phyloP scores from a whole-genome alignment of 768 basidiomycete genomes.

The Termitomyces sp. region DNA sequence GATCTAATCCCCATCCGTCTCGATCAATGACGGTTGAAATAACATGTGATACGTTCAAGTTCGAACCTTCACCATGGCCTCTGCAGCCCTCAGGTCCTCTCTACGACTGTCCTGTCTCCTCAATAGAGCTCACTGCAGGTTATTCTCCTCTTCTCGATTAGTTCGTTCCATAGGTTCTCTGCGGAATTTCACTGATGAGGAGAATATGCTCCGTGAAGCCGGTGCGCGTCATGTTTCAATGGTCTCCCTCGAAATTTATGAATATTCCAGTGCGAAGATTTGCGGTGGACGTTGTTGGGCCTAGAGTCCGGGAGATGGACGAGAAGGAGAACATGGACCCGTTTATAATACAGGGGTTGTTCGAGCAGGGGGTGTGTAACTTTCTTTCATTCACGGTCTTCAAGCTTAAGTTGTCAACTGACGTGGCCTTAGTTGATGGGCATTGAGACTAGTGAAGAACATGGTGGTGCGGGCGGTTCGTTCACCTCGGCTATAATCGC shows the following conservation, averaged over 20 bases:
- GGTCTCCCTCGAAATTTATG: background rate
- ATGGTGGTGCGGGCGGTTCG: constrained; percentile 84
- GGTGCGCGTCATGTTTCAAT: constrained; percentile 43
- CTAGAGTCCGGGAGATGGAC: constrained; percentile 96
- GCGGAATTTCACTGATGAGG: constrained; percentile 88
- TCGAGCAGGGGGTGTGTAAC: constrained; percentile 86
- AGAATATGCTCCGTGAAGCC: constrained; percentile 87
- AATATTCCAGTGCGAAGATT: constrained; percentile 71
- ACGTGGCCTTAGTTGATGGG: constrained; percentile 78
- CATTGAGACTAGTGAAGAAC: constrained; percentile 82
- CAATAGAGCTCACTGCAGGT: constrained; percentile 15
- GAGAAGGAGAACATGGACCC: constrained; percentile 96
- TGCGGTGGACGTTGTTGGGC: constrained; percentile 82
- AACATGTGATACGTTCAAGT: constrained; percentile 7
- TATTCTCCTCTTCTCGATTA: constrained; percentile 32
- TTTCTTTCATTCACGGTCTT: background rate
- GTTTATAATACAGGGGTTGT: constrained; percentile 76
- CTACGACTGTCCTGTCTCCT: constrained; percentile 6
- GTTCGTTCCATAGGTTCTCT: constrained; percentile 48
- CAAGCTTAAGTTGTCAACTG: constrained; percentile 1
- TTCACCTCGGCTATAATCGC: constrained; percentile 95
- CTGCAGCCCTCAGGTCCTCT: constrained; percentile 10
- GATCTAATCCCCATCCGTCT: background rate
- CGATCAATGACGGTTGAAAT: background rate
- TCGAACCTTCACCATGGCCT: constrained; percentile 9